Conservation (phyloP, 306 rosid species). For the Prunus kanzakura region DNA sequence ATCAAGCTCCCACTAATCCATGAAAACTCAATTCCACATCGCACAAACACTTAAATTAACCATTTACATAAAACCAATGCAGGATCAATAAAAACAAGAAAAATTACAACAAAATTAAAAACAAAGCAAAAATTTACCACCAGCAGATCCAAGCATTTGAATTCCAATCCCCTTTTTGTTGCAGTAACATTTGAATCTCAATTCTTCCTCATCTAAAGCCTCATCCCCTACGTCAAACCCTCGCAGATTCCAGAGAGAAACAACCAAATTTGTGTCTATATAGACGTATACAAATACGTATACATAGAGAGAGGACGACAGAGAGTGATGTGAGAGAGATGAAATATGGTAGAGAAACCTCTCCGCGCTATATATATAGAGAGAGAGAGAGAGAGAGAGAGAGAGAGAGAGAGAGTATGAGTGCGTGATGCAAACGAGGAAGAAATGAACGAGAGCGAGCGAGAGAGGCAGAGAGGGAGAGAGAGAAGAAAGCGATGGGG, state of each 20-base stretch:
- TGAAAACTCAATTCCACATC: neutral
- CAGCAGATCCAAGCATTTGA: slow-evolving; percentile 72
- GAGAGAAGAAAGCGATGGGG: slow-evolving; percentile 39
- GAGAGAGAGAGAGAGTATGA: neutral
- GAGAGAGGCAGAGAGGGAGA: neutral
- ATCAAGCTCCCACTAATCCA: slow-evolving; percentile 9
- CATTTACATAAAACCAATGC: neutral
- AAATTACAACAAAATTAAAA: slow-evolving; percentile 9
- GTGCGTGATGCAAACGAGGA: slow-evolving; percentile 28
- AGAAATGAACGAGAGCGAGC: neutral
- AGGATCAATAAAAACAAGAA: neutral
- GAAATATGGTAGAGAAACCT: neutral
- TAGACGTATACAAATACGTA: slow-evolving; percentile 5
- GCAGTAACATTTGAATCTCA: slow-evolving; percentile 51
- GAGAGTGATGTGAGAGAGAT: neutral
- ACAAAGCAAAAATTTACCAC: slow-evolving; percentile 46
- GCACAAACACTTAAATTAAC: neutral
- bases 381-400: neutral
- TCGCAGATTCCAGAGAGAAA: slow-evolving; percentile 7
- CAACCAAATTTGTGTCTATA: slow-evolving; percentile 14
- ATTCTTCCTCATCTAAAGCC: slow-evolving; percentile 26
- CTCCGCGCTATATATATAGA: neutral
- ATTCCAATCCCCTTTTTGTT: slow-evolving; percentile 22
- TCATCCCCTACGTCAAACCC: slow-evolving; percentile 20
- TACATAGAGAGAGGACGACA: slow-evolving; percentile 12